Evolutionary conservation across 257 asterid genomes (phyloP).

Genomic region (Ligustrum vulgare): DNA sequence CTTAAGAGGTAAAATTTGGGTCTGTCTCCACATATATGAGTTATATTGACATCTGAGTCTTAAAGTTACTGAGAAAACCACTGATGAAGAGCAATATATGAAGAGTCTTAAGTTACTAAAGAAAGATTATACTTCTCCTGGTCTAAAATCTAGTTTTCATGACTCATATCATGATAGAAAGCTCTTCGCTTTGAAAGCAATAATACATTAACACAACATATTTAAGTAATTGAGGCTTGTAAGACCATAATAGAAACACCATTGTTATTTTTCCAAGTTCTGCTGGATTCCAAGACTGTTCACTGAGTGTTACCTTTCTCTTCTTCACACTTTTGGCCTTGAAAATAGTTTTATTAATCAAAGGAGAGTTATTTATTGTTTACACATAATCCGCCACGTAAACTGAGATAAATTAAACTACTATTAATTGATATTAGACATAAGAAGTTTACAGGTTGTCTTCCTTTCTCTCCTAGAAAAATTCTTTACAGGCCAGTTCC

Average conservation of each 20-base stretch:
- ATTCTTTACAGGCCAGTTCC: too few species aligned
- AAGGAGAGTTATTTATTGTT: too few species aligned
- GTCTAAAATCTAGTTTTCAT: too few species aligned
- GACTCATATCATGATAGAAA: too few species aligned
- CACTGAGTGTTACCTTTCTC: neutral
- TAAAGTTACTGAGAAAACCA: neutral
- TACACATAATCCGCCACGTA: neutral
- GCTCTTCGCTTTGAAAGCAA: neutral
- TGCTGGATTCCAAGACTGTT: neutral
- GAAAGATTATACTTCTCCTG: too few species aligned
- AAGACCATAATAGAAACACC: neutral
- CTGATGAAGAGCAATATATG: neutral
- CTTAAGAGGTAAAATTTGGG: neutral
- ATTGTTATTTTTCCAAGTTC: neutral
- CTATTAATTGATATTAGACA: too few species aligned
- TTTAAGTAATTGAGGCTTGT: neutral
- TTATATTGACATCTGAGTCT: neutral
- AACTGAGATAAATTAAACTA: neutral
- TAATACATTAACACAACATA: neutral
- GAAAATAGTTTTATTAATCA: neutral
- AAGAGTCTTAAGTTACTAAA: too few species aligned
- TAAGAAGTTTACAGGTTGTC: neutral
- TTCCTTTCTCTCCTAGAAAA: too few species aligned
- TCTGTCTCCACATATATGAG: neutral
- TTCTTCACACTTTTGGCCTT: neutral